Evolutionary conservation across 1,139 yeast species (phyloP), one percentile per base, ranked within the genome.

Genomic region (Candida pseudoviswanathii): DNA sequence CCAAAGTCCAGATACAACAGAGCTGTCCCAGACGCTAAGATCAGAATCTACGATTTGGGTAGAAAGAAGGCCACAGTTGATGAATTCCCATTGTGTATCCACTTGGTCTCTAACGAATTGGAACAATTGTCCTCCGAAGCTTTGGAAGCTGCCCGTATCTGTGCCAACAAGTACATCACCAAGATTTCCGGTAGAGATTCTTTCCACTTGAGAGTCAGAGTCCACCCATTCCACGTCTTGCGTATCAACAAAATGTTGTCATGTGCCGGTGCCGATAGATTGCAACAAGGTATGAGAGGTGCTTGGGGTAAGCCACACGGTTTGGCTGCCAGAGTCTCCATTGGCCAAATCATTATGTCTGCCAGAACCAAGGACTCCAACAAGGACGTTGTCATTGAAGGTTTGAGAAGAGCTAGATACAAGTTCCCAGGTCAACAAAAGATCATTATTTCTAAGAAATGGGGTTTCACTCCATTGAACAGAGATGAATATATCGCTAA

Each of bases 301-400:
- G 99, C 99, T 75, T 94, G 98, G 98, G 99, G 99, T 89, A 94
- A 94, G 84, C 99, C 99, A 72, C 97, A 92, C 71, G 99, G 99
- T 84, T 86, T 92, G 73, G 99, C 98, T 69, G 99, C 99, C 71
- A 92, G 99, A 82, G 99, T 94, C 75, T 82, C 82, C 81, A 94
- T 94, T 79, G 99, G 99, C 74, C 99, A 94, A 84, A 86, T 94
- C 77, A 86, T 94, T 77, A 86, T 94, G 82, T 94, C 99, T 66
- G 92, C 91, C 77, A 92, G 99, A 85, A 89, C 97, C 80, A 94
- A 86, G 85, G 99, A 94, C 81, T 80, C 86, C 71, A 91, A 91
- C 96, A 90, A 91, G 85, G 97, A 83, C 56, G 96, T 89, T 75
- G 97, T 91, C 65, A 83, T 94, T 70, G 99, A 94, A 85, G 99